phyloP scores from a whole-genome alignment of 1,139 yeast genomes.

The Pneumocystis carinii region DNA sequence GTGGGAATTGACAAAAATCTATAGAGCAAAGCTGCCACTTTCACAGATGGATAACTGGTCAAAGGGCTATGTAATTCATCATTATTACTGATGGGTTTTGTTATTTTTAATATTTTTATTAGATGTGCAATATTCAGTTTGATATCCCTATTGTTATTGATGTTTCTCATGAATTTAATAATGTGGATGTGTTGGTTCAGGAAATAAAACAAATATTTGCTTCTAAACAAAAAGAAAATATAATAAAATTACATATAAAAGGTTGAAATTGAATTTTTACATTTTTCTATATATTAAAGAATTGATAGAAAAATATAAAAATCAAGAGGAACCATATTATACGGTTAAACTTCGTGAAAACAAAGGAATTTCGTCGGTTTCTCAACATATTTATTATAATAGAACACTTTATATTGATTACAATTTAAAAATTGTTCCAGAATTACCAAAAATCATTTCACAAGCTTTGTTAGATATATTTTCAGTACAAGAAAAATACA shows the following conservation, averaged over 20 bases:
- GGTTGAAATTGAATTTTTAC: not conserved
- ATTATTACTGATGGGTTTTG: slow-evolving; percentile 45
- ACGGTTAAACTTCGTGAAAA: not conserved
- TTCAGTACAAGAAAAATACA: slow-evolving; percentile 3
- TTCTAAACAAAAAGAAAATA: not conserved
- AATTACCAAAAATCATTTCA: not conserved
- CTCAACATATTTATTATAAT: not conserved
- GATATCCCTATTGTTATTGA: slow-evolving; percentile 29
- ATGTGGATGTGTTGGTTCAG: slow-evolving; percentile 14
- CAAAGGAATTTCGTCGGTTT: not conserved
- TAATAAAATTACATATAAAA: not conserved
- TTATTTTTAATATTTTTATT: slow-evolving; percentile 17
- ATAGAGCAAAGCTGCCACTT: slow-evolving; percentile 59
- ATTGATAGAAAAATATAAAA: not conserved
- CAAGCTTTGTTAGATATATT: slow-evolving; percentile 7
- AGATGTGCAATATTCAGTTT: slow-evolving; percentile 17
- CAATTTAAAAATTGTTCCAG: not conserved
- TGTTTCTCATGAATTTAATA: slow-evolving; percentile 20
- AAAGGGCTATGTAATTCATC: slow-evolving; percentile 26
- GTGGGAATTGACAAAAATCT: slow-evolving; percentile 52
- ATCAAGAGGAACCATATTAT: not conserved
- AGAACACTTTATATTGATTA: not conserved
- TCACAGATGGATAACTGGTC: slow-evolving; percentile 35
- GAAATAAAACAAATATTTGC: slow-evolving; percentile 2
- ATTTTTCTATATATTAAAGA: not conserved